Evolutionary conservation across 2,329 filamentous ascomycete species (phyloP), one percentile per base, ranked within the genome.

Genomic region (Rosellinia necatrix): DNA sequence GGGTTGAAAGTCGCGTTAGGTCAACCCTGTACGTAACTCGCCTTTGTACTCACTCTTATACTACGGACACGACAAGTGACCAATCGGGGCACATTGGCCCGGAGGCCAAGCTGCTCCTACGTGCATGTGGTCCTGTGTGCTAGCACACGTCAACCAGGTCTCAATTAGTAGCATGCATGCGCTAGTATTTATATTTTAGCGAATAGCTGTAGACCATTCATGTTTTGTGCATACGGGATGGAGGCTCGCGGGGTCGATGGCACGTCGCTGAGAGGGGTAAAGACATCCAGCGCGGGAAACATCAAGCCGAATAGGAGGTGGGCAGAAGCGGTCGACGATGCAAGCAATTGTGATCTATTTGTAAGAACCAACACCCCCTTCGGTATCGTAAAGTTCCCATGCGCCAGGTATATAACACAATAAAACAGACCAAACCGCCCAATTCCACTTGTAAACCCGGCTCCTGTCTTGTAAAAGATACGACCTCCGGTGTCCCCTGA

Each of bases 261-360:
- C n/a, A 30, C 48, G 38, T 38, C 12, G 38, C 32, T 15, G 53
- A 49, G 57, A 59, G 49, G 57, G 53, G 53, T 53, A 59, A 38
- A 5, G 41, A 38, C 34, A n/a, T 35, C 17, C 12, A 41, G 25
- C n/a, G 17, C 37, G 44, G 25, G 15, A 24, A n/a, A n/a, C n/a
- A n/a, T n/a, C n/a, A n/a, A n/a, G n/a, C 5, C 15, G 17, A 17
- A 24, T 25, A n/a, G 15, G 34, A 29, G 24, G 10, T 38, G 6
- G 24, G 10, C 38, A 6, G 24, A 27, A 21, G 52, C 17, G 7
- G n/a, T 38, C n/a, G 37, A 13, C n/a, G 17, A 29, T 30, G 41
- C 41, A 27, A 24, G n/a, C 15, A 21, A 34, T 34, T 25, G n/a
- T n/a, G n/a, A 15, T 34, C 10, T 19, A 42, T 15, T 10, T 30